These are phyloP conservation scores for Tolypocladium endophyticum DNA, from an alignment of 2,329 filamentous ascomycete species.

Conservation along the genomic window DNA sequence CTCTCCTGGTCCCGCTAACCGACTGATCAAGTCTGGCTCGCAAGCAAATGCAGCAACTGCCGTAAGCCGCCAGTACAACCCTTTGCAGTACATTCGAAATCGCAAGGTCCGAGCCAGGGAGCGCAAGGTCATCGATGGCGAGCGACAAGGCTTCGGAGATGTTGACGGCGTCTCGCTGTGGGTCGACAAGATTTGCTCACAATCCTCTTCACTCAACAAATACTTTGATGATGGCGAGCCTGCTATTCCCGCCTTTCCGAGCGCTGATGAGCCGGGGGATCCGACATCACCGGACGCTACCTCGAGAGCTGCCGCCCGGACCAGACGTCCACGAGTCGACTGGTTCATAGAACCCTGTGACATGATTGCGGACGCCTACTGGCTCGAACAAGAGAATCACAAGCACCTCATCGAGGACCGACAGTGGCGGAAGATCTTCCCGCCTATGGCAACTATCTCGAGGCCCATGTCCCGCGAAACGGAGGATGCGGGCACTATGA, in stretches of 20 bases:
- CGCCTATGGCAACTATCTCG: slow-evolving; percentile 21
- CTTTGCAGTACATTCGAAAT: slow-evolving; percentile 85
- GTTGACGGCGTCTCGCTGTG: slow-evolving; percentile 61
- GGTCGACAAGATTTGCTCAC: slow-evolving; percentile 55
- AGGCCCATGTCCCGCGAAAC: slow-evolving; percentile 20
- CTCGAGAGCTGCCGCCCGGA: slow-evolving; percentile 41
- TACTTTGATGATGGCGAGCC: slow-evolving; percentile 12
- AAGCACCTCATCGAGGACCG: slow-evolving; percentile 74
- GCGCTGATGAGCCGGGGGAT: slow-evolving; percentile 32
- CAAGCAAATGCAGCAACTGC: slow-evolving; percentile 20
- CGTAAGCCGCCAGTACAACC: slow-evolving; percentile 72
- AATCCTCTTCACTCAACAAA: slow-evolving; percentile 15
- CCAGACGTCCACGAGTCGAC: slow-evolving; percentile 65
- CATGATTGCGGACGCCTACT: slow-evolving; percentile 80
- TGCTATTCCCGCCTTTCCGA: slow-evolving; percentile 32
- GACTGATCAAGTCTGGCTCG: slow-evolving; percentile 15
- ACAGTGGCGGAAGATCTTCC: slow-evolving; percentile 63
- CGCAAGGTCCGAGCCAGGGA: slow-evolving; percentile 75
- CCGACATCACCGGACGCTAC: slow-evolving; percentile 32
- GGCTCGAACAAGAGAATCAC: slow-evolving; percentile 75
- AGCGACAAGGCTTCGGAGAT: slow-evolving; percentile 68
- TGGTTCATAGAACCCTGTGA: slow-evolving; percentile 80
- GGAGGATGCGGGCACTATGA: slow-evolving; percentile 12
- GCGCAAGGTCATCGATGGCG: slow-evolving; percentile 61
- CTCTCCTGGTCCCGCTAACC: slow-evolving; percentile 24